Evolutionary conservation across 768 basidiomycete genomes (phyloP), one percentile per base, ranked within the genome.

Genomic region (Crucibulum laeve): DNA sequence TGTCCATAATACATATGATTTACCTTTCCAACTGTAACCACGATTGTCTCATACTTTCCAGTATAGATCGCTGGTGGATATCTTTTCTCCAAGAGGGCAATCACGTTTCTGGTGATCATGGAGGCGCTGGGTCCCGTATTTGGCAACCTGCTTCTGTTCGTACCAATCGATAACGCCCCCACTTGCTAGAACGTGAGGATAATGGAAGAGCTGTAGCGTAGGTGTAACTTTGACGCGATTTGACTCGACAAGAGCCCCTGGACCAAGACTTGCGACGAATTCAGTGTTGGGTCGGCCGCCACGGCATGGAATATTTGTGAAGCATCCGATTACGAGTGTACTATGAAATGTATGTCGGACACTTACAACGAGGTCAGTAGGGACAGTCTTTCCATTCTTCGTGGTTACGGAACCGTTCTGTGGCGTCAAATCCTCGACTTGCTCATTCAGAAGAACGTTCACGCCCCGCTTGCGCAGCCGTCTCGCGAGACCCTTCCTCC

Each of bases 301-400:
- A 17, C 68, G 58, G 22, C 65, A 60, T 3, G 64, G 52, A 8
- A 74, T 46, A 71, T 71, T 35, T 22, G 43, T 6, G 38, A 14
- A 14, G 14, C 13, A 18, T 25, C 11, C 34, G 25, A 21, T 5
- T 30, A 40, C 10, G 13, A 45, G 14, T 7, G 19, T 18, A 18
- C 13, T 3, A 25, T 4, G 14, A 32, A 35, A 4, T 7, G 14
- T 8, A 13, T 10, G 36, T 25, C 33, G 30, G 26, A 25, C 1
- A 58, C 77, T 38, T 60, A 86, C 84, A 11, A 86, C 70, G 6
- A 84, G 65, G 49, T 85, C 82, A 0, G 77, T 76, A 3, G 64
- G 48, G 26, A 86, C 56, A 3, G 44, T 51, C 41, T 70, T 71
- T 6, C 80, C 79, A 10, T 68, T 70, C 28, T 73, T 71, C 1